A percentile compares a stretch with the other conserved stretches of the same genome.
phyloP scores from a whole-genome alignment of 2,329 filamentous ascomycete species.

The Paramyrothecium roridum region DNA sequence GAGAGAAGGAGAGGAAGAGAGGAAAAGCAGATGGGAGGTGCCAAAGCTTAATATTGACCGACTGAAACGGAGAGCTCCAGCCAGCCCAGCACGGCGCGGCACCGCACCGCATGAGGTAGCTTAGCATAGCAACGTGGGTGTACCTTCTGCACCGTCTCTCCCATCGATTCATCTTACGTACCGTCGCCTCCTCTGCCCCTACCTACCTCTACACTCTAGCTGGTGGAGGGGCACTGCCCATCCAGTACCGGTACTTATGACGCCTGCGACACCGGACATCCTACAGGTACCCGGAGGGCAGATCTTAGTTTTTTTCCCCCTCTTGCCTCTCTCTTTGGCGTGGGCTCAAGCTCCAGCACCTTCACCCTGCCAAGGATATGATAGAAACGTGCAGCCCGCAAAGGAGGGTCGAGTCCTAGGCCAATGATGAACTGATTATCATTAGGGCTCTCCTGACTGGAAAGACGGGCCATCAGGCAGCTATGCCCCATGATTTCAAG shows the following conservation, averaged over 20 bases:
- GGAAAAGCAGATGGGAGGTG: conserved; percentile 1
- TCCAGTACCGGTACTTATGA: neutral
- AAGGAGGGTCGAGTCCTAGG: too few species aligned
- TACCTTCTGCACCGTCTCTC: neutral
- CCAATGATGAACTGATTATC: too few species aligned
- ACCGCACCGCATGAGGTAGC: too few species aligned
- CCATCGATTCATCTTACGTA: neutral
- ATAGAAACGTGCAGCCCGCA: too few species aligned
- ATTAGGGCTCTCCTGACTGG: too few species aligned
- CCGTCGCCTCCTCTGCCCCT: neutral
- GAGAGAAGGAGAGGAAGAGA: conserved; percentile 3
- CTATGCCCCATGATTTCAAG: too few species aligned
- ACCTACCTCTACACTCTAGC: neutral
- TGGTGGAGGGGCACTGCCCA: neutral
- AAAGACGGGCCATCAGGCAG: too few species aligned
- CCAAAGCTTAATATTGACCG: neutral
- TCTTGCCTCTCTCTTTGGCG: neutral
- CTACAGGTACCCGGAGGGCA: neutral
- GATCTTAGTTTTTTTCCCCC: neutral
- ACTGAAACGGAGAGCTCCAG: neutral
- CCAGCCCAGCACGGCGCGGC: too few species aligned
- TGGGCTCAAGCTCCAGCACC: neutral
- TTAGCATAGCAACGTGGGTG: neutral
- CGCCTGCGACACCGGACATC: neutral
- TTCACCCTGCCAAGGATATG: neutral